Conservation (phyloP, 2,329 filamentous ascomycete species). For the Talaromyces sp. region DNA sequence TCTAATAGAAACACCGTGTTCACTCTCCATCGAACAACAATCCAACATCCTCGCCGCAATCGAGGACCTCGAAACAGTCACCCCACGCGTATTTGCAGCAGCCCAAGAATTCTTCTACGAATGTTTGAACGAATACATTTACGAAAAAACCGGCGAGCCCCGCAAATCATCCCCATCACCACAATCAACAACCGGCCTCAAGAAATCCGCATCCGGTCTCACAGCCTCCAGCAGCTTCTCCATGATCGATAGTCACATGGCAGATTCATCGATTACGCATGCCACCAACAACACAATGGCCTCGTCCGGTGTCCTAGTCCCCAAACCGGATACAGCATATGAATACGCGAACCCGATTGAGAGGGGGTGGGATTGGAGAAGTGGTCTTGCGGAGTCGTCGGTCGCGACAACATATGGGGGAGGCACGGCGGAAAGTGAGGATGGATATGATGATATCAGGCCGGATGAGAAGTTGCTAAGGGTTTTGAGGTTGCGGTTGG, state of each 20-base stretch:
- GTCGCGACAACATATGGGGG: conserved; percentile 60
- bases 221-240: conserved; percentile 63
- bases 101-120: conserved; percentile 77
- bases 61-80: conserved; percentile 76
- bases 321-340: conserved; percentile 27
- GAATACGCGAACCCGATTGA: conserved; percentile 33
- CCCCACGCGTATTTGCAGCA: conserved; percentile 67
- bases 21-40: conserved; percentile 71
- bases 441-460: conserved; percentile 5
- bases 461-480: conserved; percentile 53
- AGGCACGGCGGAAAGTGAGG: not conserved
- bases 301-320: conserved; percentile 50
- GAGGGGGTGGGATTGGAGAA: conserved; percentile 72
- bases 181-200: conserved; percentile 65
- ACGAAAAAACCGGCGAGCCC: conserved; percentile 15
- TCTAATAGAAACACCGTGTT: conserved; percentile 51
- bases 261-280: conserved; percentile 45
- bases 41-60: conserved; percentile 72
- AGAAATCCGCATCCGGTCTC: conserved; percentile 57
- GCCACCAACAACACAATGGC: conserved; percentile 16
- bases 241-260: conserved; percentile 71
- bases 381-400: conserved; percentile 55
- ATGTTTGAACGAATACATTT: conserved; percentile 66
- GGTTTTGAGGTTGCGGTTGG: conserved; percentile 55
- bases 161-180: conserved; percentile 30